These are phyloP conservation scores for Quercus rubra DNA, from an alignment of 306 rosid genomes.

Conservation along the genomic window DNA sequence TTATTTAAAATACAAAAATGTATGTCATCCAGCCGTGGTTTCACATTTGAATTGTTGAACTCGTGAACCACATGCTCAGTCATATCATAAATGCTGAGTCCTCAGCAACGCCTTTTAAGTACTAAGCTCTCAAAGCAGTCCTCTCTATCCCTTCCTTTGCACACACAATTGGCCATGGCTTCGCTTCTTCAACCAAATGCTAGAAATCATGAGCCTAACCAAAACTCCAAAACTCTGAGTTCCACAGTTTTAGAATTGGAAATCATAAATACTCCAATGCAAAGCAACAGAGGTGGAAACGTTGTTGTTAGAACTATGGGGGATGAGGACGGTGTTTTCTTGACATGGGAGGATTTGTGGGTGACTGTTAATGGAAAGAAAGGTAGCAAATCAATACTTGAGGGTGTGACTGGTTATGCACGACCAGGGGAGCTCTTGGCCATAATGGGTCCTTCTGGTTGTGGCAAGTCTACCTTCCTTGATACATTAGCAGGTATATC, in stretches of 20 bases:
- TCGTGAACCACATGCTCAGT: too few relatives aligned
- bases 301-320: not conserved
- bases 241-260: not conserved
- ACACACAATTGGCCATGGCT: not conserved
- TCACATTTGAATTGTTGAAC: too few relatives aligned
- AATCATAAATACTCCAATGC: not conserved
- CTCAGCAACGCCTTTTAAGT: too few relatives aligned
- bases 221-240: not conserved
- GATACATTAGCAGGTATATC: slow-evolving; percentile 37
- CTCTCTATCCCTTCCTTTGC: not conserved
- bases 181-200: not conserved
- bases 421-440: slow-evolving; percentile 41
- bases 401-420: slow-evolving; percentile 36
- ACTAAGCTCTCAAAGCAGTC: too few relatives aligned
- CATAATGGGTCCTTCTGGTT: slow-evolving; percentile 49
- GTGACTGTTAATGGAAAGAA: slow-evolving; percentile 17
- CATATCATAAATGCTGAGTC: too few relatives aligned
- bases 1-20: too few relatives aligned
- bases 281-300: not conserved
- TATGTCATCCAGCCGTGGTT: too few relatives aligned
- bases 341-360: slow-evolving; percentile 40
- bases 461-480: slow-evolving; percentile 49
- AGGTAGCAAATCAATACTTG: slow-evolving; percentile 22
- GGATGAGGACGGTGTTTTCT: slow-evolving; percentile 11
- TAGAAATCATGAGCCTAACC: not conserved